Conservation (phyloP, 2,329 filamentous ascomycete species). For the Annulohypoxylon truncatum region DNA sequence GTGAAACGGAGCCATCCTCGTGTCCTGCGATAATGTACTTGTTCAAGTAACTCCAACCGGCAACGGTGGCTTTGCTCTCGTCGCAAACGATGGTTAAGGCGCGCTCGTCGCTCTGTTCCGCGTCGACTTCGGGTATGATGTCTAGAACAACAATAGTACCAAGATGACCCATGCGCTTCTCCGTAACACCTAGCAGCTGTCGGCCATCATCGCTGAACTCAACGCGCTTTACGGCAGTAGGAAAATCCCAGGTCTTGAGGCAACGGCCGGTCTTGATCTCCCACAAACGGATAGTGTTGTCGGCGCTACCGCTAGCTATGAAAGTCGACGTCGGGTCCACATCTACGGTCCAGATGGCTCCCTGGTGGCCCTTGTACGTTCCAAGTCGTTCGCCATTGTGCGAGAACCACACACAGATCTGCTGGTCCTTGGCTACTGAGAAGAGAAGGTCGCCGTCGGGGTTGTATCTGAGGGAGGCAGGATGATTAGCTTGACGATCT, state of each 20-base stretch:
- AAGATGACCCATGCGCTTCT: slow-evolving; percentile 97
- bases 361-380: slow-evolving; percentile 96
- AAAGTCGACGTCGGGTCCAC: slow-evolving; percentile 92
- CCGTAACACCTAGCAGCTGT: slow-evolving; percentile 91
- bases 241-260: slow-evolving; percentile 98
- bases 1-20: slow-evolving; percentile 92
- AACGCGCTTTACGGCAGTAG: slow-evolving; percentile 95
- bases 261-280: slow-evolving; percentile 92
- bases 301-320: slow-evolving; percentile 93
- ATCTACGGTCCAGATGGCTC: slow-evolving; percentile 98
- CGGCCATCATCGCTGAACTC: slow-evolving; percentile 96
- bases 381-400: slow-evolving; percentile 98
- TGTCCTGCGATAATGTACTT: slow-evolving; percentile 98
- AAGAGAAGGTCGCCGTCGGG: slow-evolving; percentile 97
- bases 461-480: slow-evolving; percentile 73
- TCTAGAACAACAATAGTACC: slow-evolving; percentile 94
- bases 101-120: slow-evolving; percentile 86
- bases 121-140: slow-evolving; percentile 84
- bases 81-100: slow-evolving; percentile 89
- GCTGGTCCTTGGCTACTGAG: slow-evolving; percentile 94
- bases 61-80: slow-evolving; percentile 96
- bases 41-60: slow-evolving; percentile 92
- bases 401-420: slow-evolving; percentile 96
- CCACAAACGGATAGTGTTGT: slow-evolving; percentile 98
- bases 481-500: slow-evolving; percentile 35